Base-by-base conservation (phyloP, 257 asterid genomes). In the Coffea canephora region DNA sequence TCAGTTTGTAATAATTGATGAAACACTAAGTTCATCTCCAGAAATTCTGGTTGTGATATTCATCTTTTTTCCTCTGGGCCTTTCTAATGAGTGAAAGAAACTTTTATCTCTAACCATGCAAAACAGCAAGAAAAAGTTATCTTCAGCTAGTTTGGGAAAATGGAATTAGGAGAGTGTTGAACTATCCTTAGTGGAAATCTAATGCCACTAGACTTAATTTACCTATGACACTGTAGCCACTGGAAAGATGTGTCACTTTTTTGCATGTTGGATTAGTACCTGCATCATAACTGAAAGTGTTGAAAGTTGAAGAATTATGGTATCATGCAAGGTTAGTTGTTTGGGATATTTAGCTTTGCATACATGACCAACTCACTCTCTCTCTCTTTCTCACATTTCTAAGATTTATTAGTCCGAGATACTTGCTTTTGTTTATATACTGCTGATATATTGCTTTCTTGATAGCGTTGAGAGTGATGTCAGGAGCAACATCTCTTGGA, bases 391-490 rank as follows among this genome's bases (percentile, higher is more conserved):
- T 2, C 23, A 19, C 27, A 59, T 19, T 59, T 25, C 10, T 5
- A 59, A 25, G 1, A 19, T 59, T 59, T 25, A 27, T 65, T 23
- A 27, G 5, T 64, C 1, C 18, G 5, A 25, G 7, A 41, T 69
- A n/a, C 1, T 41, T 39, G 50, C 0, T 18, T 13, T 6, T 69
- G 14, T 15, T 34, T 23, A 18, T 61, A 27, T 45, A 36, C 72
- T 48, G 52, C 52, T 67, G 43, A 61, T 48, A 36, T 69, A 10
- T 73, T 71, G 36, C 59, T 61, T 34, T 31, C 34, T 55, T 57
- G 15, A 46, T 81, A 81, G 84, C 43, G 75, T 54, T 65, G 36
- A 79, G 74, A 64, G 48, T 73, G 3, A 90, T 94, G 92, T 79
- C 86, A 50, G 83, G 90, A 84, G 61, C 83, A 64, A 64, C 80